Evolutionary conservation across 306 rosid species (phyloP).

Genomic region (Trifolium fragiferum): DNA sequence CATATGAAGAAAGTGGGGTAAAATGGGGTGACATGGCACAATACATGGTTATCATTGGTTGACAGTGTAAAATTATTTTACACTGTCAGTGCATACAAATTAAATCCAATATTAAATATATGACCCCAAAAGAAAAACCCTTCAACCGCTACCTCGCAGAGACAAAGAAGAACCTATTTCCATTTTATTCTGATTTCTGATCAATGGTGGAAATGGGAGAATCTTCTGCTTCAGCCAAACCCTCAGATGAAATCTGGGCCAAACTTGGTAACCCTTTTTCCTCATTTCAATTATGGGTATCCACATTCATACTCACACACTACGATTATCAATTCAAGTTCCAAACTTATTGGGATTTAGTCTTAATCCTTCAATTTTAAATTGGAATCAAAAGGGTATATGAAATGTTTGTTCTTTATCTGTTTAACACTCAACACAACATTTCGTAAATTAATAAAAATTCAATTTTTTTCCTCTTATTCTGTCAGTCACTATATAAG

Average conservation of each 20-base stretch:
- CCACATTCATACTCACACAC: slow-evolving; percentile 7
- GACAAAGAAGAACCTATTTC: background rate
- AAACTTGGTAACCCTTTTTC: slow-evolving; percentile 62
- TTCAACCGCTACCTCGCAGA: background rate
- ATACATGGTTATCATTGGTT: too few relatives aligned
- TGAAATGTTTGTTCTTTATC: slow-evolving; percentile 17
- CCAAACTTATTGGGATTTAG: slow-evolving; percentile 29
- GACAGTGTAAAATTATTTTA: too few relatives aligned
- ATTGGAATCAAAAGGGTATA: slow-evolving; percentile 11
- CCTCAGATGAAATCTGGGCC: slow-evolving; percentile 75
- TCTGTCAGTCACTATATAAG: slow-evolving; percentile 8
- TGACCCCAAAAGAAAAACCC: background rate
- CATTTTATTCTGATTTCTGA: background rate
- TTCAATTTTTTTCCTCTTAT: background rate
- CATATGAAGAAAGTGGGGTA: too few relatives aligned
- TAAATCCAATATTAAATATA: too few relatives aligned
- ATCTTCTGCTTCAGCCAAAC: slow-evolving; percentile 57
- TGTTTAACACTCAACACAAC: background rate
- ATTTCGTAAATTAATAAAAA: slow-evolving; percentile 6
- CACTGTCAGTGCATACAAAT: too few relatives aligned
- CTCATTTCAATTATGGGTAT: background rate
- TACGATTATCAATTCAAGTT: slow-evolving; percentile 5
- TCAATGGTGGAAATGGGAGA: slow-evolving; percentile 71
- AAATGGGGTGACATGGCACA: too few relatives aligned
- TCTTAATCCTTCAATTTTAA: slow-evolving; percentile 17